Evolutionary conservation across 176 grass and related monocot species (phyloP).

Genomic region (Carex scoparia): DNA sequence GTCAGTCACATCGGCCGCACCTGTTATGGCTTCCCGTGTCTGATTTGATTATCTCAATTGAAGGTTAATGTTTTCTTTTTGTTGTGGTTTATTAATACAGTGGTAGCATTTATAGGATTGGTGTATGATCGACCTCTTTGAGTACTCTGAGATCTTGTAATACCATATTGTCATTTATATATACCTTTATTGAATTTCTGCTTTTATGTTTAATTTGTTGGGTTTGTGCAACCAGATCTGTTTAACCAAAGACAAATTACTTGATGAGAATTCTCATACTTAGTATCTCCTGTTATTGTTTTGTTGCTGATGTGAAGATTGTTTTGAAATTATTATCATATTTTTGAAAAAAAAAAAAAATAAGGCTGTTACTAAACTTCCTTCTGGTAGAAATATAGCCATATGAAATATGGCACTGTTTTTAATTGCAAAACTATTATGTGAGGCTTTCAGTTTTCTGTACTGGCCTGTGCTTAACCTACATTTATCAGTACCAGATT

Average conservation of each 20-base stretch:
- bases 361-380: neutral
- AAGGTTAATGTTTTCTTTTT: slow-evolving; percentile 17
- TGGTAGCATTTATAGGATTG: neutral
- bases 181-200: neutral
- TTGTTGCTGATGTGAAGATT: neutral
- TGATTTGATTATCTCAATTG: neutral
- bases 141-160: slow-evolving; percentile 15
- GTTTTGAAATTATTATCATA: neutral
- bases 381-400: neutral
- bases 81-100: slow-evolving; percentile 1
- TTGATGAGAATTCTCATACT: neutral
- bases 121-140: neutral
- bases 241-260: neutral
- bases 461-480: neutral
- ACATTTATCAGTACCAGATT: neutral
- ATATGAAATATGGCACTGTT: neutral
- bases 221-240: neutral
- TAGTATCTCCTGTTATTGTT: neutral
- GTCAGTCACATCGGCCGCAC: slow-evolving; percentile 18
- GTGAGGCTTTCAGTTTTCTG: neutral
- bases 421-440: neutral
- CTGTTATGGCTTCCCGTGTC: neutral
- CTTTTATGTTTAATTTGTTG: neutral
- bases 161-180: neutral
- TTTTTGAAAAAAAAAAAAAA: neutral